Percentiles rank a stretch among this genome's conserved stretches.
Evolutionary conservation across 148 eudicot species (phyloP).

Genomic region (Persicaria tinctoria): DNA sequence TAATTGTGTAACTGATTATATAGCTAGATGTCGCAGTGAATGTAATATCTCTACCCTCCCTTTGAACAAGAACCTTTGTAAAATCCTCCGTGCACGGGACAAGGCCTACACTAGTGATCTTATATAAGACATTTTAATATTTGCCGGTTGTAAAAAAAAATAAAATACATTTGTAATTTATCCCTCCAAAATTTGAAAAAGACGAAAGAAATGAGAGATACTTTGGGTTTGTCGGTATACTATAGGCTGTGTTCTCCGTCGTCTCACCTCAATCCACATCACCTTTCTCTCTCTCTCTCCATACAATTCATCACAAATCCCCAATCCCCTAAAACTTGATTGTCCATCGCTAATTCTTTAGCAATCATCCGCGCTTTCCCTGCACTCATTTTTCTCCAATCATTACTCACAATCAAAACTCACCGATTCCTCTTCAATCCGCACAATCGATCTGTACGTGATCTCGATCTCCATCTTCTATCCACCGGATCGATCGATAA

Average conservation of each 20-base stretch:
- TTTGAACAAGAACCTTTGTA: no score
- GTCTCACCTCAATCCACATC: no score
- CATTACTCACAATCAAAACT: not conserved
- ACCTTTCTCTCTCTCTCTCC: not conserved
- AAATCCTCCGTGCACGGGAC: no score
- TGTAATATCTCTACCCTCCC: no score
- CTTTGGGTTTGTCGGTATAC: no score
- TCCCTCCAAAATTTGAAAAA: not conserved
- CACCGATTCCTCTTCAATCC: not conserved
- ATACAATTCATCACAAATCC: not conserved
- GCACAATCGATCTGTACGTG: not conserved
- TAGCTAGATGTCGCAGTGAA: no score
- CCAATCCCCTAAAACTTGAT: not conserved
- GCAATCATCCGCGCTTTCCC: not conserved
- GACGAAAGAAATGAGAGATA: not conserved
- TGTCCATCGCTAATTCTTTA: slow-evolving; percentile 6
- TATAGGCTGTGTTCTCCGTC: no score
- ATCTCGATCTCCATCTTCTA: not conserved
- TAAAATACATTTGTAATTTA: not conserved
- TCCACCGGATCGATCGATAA: not conserved
- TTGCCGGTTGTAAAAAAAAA: no score
- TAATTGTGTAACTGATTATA: no score
- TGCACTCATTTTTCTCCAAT: not conserved
- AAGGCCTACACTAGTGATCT: no score
- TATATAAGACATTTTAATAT: no score